phyloP scores from a whole-genome alignment of 2,329 filamentous ascomycete genomes.

The Aspergillus pseudoterreus region DNA sequence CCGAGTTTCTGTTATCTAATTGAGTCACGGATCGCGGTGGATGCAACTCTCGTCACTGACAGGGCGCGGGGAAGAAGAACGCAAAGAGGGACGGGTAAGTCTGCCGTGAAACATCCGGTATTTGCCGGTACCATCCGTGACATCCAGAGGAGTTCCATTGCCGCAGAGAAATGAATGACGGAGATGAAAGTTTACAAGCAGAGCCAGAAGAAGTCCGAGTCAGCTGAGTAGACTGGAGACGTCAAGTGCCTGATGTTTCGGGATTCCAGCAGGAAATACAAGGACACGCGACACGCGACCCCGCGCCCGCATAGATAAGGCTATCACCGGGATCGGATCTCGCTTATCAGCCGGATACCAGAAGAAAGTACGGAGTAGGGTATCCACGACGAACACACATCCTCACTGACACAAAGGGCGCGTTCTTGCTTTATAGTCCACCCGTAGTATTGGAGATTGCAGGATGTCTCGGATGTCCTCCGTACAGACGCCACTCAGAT shows the following conservation, averaged over 20 bases:
- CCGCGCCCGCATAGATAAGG: slow-evolving; percentile 32
- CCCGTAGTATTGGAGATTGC: neutral
- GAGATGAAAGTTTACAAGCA: neutral
- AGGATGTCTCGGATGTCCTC: too few relatives aligned
- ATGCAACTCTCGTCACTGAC: slow-evolving; percentile 17
- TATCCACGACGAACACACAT: too few relatives aligned
- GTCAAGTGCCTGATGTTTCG: too few relatives aligned
- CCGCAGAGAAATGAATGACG: neutral
- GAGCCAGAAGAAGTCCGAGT: too few relatives aligned
- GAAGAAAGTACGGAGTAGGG: too few relatives aligned
- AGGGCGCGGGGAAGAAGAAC: slow-evolving; percentile 19
- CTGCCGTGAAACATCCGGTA: neutral
- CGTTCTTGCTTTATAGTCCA: neutral
- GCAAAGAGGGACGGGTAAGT: neutral
- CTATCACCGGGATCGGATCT: slow-evolving; percentile 31
- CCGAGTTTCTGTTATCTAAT: slow-evolving; percentile 22
- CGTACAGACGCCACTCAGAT: too few relatives aligned
- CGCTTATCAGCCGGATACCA: neutral
- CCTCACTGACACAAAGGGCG: too few relatives aligned
- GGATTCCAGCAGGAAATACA: neutral
- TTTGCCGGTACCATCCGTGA: neutral
- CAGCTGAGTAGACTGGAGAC: too few relatives aligned
- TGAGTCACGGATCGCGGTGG: neutral
- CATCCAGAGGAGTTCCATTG: neutral
- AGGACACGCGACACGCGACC: neutral